Percentiles rank a stretch among this genome's conserved stretches.
phyloP scores from a whole-genome alignment of 192 early-diverging fungal genomes.

The Chytriomyces sp. region DNA sequence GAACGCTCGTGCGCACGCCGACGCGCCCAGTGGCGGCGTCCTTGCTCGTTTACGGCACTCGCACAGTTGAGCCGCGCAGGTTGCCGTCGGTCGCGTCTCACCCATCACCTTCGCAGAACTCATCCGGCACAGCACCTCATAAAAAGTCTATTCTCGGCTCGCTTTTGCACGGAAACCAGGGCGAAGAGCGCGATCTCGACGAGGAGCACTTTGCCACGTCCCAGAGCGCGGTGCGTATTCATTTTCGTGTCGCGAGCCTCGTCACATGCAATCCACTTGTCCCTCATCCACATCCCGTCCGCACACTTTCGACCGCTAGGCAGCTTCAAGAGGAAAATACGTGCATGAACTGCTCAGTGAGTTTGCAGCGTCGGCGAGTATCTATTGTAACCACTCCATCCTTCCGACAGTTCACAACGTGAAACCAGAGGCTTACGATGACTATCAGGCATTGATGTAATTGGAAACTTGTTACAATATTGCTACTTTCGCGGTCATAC shows the following conservation, averaged over 20 bases:
- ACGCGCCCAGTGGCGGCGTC: too few species aligned
- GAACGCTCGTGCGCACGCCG: too few species aligned
- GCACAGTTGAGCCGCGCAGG: too few species aligned
- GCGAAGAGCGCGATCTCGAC: constrained; percentile 35
- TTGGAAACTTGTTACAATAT: not conserved
- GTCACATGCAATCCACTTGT: not conserved
- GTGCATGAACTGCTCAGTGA: constrained; percentile 85
- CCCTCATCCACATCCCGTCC: not conserved
- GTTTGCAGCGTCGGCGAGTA: constrained; percentile 7
- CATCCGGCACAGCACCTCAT: not conserved
- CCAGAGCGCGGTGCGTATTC: constrained; percentile 61
- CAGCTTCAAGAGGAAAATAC: constrained; percentile 69
- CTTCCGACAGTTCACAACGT: constrained; percentile 69
- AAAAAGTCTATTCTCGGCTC: constrained; percentile 60
- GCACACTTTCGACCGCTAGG: constrained; percentile 59
- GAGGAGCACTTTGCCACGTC: constrained; percentile 50
- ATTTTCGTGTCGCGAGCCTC: not conserved
- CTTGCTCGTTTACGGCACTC: too few species aligned
- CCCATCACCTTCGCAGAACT: not conserved
- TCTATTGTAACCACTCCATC: constrained; percentile 15
- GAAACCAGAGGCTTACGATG: constrained; percentile 81
- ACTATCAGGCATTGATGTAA: constrained; percentile 75
- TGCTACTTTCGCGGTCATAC: not conserved
- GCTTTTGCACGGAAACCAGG: constrained; percentile 57
- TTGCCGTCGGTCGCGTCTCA: too few species aligned